A percentile compares a stretch with the other conserved stretches of the same genome.
Conservation (phyloP, 352 stramenopile species). For the Phytophthora sp. region DNA sequence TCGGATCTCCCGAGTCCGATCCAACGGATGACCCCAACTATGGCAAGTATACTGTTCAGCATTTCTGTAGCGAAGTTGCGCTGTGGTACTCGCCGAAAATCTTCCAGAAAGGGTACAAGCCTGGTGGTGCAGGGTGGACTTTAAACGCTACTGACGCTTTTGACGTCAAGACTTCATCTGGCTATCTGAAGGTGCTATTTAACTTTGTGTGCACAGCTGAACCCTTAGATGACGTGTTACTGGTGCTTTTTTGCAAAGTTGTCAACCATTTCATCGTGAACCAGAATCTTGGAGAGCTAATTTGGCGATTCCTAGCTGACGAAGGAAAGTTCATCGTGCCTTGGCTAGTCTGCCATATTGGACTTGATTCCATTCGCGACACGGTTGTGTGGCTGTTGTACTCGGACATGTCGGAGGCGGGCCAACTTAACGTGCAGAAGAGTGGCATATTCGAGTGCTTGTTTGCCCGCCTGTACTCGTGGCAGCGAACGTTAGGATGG, state of each 20-base stretch:
- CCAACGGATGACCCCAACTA: conserved; percentile 66
- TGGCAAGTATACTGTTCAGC: conserved; percentile 81
- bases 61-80: conserved; percentile 86
- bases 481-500: conserved; percentile 85
- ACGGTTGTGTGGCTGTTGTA: conserved; percentile 87
- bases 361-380: conserved; percentile 84
- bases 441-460: conserved; percentile 80
- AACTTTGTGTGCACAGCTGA: conserved; percentile 78
- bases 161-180: conserved; percentile 53
- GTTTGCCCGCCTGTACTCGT: conserved; percentile 80
- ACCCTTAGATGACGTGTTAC: conserved; percentile 73
- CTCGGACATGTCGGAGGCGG: conserved; percentile 76
- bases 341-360: conserved; percentile 83
- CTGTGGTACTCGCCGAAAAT: conserved; percentile 80
- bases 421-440: conserved; percentile 64
- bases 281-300: conserved; percentile 66
- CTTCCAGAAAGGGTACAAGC: conserved; percentile 65
- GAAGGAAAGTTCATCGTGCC: conserved; percentile 77
- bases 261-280: conserved; percentile 84
- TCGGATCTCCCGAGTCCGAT: conserved; percentile 38
- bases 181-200: conserved; percentile 86
- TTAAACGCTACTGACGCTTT: conserved; percentile 47
- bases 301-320: conserved; percentile 70
- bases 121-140: conserved; percentile 42
- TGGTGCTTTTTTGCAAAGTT: conserved; percentile 89